Evolutionary conservation across 192 early-diverging fungal genomes (phyloP).

Genomic region (Piromyces finnis): DNA sequence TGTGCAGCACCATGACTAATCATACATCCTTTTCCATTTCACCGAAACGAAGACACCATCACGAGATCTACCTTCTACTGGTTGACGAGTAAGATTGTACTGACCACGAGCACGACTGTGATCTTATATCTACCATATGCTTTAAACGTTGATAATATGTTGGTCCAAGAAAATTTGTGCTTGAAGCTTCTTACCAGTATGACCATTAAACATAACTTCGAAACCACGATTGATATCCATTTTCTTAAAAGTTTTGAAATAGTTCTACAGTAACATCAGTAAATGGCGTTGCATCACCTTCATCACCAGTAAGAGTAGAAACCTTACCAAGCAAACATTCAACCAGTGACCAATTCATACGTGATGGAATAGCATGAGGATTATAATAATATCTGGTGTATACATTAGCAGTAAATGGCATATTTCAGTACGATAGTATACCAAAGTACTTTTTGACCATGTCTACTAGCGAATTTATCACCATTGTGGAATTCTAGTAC

Average conservation of each 20-base stretch:
- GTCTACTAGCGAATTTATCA: conserved; percentile 98
- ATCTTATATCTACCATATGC: conserved; percentile 99
- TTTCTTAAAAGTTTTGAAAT: conserved; percentile 59
- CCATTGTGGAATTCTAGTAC: conserved; percentile 96
- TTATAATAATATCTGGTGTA: conserved; percentile 94
- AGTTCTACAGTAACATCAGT: conserved; percentile 91
- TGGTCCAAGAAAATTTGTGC: conserved; percentile 91
- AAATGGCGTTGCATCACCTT: conserved; percentile 98
- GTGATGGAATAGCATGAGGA: conserved; percentile 98
- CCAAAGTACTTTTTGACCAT: conserved; percentile 98
- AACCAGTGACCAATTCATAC: conserved; percentile 99
- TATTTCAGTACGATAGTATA: conserved; percentile 89
- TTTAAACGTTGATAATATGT: conserved; percentile 99
- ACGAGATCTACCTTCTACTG: conserved; percentile 90
- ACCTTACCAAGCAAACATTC: conserved; percentile 94
- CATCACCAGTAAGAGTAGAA: conserved; percentile 72
- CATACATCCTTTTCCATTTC: conserved; percentile 99
- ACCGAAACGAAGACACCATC: conserved; percentile 97
- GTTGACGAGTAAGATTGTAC: conserved; percentile 90
- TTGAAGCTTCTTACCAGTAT: conserved; percentile 85
- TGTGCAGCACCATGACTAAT: conserved; percentile 85
- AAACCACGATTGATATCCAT: conserved; percentile 93
- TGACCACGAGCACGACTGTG: conserved; percentile 82
- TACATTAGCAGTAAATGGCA: conserved; percentile 94
- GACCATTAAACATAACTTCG: conserved; percentile 77